These are phyloP conservation scores for Termitomyces sp. DNA, from an alignment of 768 basidiomycete species.

Conservation along the genomic window DNA sequence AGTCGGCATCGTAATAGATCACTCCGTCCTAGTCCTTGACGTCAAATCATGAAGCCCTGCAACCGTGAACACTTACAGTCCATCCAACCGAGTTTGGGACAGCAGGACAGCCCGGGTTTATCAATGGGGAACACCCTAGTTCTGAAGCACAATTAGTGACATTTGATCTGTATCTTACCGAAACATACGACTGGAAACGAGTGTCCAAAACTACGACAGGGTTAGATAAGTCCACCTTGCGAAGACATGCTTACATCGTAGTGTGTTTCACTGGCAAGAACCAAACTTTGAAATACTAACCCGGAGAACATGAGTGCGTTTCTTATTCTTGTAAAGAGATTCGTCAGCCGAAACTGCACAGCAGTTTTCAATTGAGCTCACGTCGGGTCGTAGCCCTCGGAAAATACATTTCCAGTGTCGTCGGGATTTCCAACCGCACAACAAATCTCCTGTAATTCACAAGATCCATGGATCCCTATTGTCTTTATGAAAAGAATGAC, in stretches of 20 bases:
- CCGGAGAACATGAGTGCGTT: conserved; percentile 34
- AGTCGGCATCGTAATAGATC: conserved; percentile 33
- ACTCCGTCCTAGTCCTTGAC: background rate
- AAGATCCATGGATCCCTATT: background rate
- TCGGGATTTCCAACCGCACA: conserved; percentile 29
- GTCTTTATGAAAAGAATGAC: conserved; percentile 2
- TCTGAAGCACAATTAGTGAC: conserved; percentile 14
- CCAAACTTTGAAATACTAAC: conserved; percentile 31
- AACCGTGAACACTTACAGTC: conserved; percentile 24
- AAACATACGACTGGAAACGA: conserved; percentile 27
- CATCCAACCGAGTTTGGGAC: conserved; percentile 33
- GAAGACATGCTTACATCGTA: conserved; percentile 22
- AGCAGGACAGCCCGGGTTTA: conserved; percentile 26
- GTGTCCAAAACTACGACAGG: conserved; percentile 29
- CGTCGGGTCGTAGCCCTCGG: conserved; percentile 32
- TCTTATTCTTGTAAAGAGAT: conserved; percentile 19
- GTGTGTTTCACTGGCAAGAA: conserved; percentile 29
- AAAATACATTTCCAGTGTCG: conserved; percentile 26
- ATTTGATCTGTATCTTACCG: background rate
- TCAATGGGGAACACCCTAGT: conserved; percentile 32
- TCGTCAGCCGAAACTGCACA: background rate
- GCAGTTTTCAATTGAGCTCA: conserved; percentile 4
- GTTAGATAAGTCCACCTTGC: background rate
- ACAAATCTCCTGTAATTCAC: conserved; percentile 26
- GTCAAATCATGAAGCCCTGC: background rate